phyloP scores from a whole-genome alignment of 2,329 filamentous ascomycete genomes.

The Huntiella omanensis region DNA sequence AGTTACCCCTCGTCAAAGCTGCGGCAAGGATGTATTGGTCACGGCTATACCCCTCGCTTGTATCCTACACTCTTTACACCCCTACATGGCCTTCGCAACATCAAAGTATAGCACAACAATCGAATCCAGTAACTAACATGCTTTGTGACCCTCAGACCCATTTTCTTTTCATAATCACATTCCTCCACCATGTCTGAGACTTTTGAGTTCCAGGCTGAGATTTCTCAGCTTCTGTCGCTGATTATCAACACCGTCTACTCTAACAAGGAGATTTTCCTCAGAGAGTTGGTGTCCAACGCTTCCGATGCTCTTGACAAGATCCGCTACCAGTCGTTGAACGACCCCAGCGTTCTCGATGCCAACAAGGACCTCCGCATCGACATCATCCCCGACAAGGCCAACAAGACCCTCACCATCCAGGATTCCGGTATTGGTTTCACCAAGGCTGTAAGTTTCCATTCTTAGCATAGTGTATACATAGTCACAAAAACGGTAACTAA shows the following conservation, averaged over 20 bases:
- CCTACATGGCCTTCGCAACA: background rate
- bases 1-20: background rate
- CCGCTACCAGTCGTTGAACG: slow-evolving; percentile 93
- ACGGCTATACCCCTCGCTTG: background rate
- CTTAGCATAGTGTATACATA: background rate
- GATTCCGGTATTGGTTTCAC: slow-evolving; percentile 99
- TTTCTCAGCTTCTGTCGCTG: slow-evolving; percentile 97
- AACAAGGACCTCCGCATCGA: slow-evolving; percentile 98
- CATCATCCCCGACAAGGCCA: slow-evolving; percentile 94
- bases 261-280: slow-evolving; percentile 99
- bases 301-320: slow-evolving; percentile 99
- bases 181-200: slow-evolving; percentile 39
- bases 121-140: too few relatives aligned
- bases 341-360: slow-evolving; percentile 90
- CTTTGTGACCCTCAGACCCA: slow-evolving; percentile 3
- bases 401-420: slow-evolving; percentile 91
- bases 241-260: slow-evolving; percentile 99
- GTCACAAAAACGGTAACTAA: slow-evolving; percentile 19
- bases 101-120: too few relatives aligned
- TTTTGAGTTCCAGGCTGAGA: slow-evolving; percentile 99
- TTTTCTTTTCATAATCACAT: slow-evolving; percentile 6
- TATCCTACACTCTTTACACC: slow-evolving; percentile 2
- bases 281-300: slow-evolving; percentile 95
- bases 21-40: background rate
- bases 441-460: slow-evolving; percentile 68